A percentile compares a stretch with the other conserved stretches of the same genome.
These are phyloP conservation scores for Cenchrus americanus DNA, from an alignment of 176 grass and related monocot genomes.

Conservation along the genomic window DNA sequence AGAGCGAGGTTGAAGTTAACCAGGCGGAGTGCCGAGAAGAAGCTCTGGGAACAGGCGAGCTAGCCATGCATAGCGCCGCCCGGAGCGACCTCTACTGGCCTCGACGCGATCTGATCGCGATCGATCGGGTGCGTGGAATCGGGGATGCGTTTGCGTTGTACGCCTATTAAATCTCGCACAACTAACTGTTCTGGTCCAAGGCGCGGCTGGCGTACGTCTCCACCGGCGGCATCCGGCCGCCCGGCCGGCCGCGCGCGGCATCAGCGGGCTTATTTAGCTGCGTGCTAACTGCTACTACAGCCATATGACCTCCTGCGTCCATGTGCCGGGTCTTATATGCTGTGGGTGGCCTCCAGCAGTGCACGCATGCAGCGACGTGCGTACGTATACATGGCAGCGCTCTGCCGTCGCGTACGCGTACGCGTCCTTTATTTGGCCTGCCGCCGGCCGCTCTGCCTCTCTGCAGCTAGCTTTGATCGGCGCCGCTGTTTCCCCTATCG, in stretches of 20 bases:
- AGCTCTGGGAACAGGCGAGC: neutral
- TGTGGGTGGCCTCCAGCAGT: constrained; percentile 39
- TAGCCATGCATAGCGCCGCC: neutral
- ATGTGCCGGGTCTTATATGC: constrained; percentile 29
- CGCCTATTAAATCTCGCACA: constrained; percentile 21
- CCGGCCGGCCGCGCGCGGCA: neutral
- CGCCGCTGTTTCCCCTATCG: constrained; percentile 12
- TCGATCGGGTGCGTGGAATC: too few species aligned
- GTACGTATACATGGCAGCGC: constrained; percentile 2
- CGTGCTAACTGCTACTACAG: neutral
- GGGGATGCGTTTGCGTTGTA: neutral
- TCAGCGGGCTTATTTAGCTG: too few species aligned
- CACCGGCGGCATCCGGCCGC: neutral
- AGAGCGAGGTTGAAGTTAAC: neutral
- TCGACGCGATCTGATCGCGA: neutral
- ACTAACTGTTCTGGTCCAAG: constrained; percentile 36
- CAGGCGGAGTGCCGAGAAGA: neutral
- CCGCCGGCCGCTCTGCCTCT: neutral
- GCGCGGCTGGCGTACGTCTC: too few species aligned
- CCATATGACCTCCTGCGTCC: constrained; percentile 11
- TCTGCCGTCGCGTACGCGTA: neutral
- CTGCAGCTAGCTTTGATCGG: neutral
- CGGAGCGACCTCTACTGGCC: neutral
- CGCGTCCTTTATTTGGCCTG: neutral
- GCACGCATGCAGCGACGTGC: constrained; percentile 28